These are phyloP conservation scores for Amniculicola lignicola DNA, from an alignment of 495 filamentous ascomycete species.

Conservation along the genomic window DNA sequence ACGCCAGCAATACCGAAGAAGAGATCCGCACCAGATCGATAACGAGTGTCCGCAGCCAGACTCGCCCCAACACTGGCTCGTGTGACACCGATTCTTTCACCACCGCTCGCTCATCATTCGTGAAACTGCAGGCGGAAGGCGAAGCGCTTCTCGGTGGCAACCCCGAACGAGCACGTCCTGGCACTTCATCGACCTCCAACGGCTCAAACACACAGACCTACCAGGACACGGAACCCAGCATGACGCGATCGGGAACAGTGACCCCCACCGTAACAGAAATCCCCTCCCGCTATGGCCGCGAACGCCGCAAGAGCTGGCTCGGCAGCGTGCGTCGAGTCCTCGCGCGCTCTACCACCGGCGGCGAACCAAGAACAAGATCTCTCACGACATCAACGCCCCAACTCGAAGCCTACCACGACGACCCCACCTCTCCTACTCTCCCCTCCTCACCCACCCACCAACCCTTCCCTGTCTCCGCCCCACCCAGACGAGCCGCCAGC, in stretches of 20 bases:
- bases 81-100: constrained; percentile 59
- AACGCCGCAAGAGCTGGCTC: constrained; percentile 50
- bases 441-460: constrained; percentile 24
- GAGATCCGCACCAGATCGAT: constrained; percentile 32
- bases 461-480: constrained; percentile 8
- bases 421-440: constrained; percentile 20
- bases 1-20: constrained; percentile 16
- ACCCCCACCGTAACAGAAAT: constrained; percentile 18
- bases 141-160: constrained; percentile 55
- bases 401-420: constrained; percentile 13
- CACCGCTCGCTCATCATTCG: constrained; percentile 63
- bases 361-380: constrained; percentile 19
- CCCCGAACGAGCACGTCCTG: constrained; percentile 34
- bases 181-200: constrained; percentile 40
- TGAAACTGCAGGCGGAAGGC: constrained; percentile 62
- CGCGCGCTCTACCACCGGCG: constrained; percentile 34
- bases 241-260: constrained; percentile 9
- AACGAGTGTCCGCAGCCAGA: constrained; percentile 21
- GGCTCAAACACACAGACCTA: constrained; percentile 15
- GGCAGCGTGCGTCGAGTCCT: constrained; percentile 56
- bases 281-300: background rate
- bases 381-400: constrained; percentile 17
- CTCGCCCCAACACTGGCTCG: constrained; percentile 14
- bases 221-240: constrained; percentile 10
- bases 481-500: constrained; percentile 54